Conservation (phyloP, 768 basidiomycete genomes). For the Boletus speciosus region DNA sequence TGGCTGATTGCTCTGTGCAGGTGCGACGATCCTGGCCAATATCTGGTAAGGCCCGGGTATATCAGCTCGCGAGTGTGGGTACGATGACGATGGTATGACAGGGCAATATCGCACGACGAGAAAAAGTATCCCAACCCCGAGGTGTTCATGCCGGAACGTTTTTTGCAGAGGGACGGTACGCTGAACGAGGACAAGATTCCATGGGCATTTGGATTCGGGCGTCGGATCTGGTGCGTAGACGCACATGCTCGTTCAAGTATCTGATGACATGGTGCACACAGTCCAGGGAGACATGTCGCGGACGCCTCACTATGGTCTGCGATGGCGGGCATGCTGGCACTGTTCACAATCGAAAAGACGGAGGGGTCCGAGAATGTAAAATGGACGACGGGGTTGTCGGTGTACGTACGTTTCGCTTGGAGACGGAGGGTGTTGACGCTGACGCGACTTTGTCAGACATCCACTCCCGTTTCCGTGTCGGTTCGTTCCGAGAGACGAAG, state of each 20-base stretch:
- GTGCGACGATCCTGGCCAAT: conserved; percentile 9
- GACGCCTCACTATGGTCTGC: conserved; percentile 24
- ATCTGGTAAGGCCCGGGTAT: conserved; percentile 3
- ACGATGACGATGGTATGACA: conserved; percentile 1
- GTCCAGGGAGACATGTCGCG: conserved; percentile 21
- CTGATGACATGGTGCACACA: not conserved
- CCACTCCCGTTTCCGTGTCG: conserved; percentile 18
- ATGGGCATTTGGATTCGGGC: conserved; percentile 22
- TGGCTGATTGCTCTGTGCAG: not conserved
- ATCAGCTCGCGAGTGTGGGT: too few relatives aligned
- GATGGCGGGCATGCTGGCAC: conserved; percentile 13
- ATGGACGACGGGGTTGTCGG: conserved; percentile 15
- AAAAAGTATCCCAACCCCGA: conserved; percentile 32
- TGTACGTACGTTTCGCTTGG: not conserved
- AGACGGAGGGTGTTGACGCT: not conserved
- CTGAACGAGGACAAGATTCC: conserved; percentile 12
- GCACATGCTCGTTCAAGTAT: not conserved
- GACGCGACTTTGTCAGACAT: conserved; percentile 1
- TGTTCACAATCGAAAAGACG: conserved; percentile 19
- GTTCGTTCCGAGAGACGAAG: conserved; percentile 13
- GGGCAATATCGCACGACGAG: conserved; percentile 42
- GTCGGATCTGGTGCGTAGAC: conserved; percentile 17
- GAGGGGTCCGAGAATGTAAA: conserved; percentile 14
- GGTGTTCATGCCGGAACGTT: conserved; percentile 38
- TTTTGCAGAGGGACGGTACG: conserved; percentile 21